Conservation (phyloP, 202 grass and related monocot species). For the Alloteropsis angusta region DNA sequence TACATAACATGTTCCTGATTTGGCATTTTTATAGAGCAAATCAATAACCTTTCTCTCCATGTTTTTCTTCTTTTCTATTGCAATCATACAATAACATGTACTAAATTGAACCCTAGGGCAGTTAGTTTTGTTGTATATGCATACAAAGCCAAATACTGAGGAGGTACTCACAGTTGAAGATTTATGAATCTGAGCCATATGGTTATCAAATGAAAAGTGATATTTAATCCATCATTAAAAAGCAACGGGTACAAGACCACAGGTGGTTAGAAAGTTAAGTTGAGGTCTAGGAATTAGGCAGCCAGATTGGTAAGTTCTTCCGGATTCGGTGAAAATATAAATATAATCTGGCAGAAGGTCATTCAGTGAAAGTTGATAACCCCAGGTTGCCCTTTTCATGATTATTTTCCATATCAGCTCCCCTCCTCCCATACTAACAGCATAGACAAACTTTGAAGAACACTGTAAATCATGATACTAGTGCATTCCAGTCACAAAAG, state of each 20-base stretch:
- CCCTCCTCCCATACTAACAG: neutral
- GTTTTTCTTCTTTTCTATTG: neutral
- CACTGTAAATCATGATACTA: neutral
- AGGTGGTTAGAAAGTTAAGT: neutral
- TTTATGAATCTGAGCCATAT: neutral
- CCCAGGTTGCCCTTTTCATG: neutral
- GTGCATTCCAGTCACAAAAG: neutral
- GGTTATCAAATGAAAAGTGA: neutral
- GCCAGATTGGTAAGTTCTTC: neutral
- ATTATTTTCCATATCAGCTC: neutral
- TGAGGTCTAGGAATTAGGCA: neutral
- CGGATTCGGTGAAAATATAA: neutral
- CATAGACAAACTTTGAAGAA: neutral
- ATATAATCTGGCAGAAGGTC: neutral
- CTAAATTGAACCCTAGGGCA: neutral
- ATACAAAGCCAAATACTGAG: neutral
- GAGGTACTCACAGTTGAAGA: neutral
- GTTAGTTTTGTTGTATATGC: too few relatives aligned
- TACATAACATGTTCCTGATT: too few relatives aligned
- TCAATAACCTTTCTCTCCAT: neutral
- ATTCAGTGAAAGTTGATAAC: neutral
- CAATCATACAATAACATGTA: constrained; percentile 2
- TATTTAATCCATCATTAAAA: neutral
- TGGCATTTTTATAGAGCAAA: too few relatives aligned
- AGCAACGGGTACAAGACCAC: neutral